These are phyloP conservation scores for Populus tomentosa DNA, from an alignment of 441 rosid species.

Conservation along the genomic window DNA sequence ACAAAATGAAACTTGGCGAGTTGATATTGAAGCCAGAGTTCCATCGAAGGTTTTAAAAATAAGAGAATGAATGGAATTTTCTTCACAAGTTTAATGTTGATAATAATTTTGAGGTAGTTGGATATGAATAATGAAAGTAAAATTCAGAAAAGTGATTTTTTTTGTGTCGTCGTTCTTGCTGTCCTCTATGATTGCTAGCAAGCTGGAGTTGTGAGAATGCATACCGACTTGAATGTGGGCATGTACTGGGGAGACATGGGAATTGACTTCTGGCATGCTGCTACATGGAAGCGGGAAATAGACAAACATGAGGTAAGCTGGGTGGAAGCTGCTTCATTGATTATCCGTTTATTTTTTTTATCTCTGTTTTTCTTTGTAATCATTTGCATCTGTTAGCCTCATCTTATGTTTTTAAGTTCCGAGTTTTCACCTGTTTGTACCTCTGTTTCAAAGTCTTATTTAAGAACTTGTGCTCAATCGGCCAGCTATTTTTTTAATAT, in stretches of 20 bases:
- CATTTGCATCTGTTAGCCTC: neutral
- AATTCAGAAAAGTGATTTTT: neutral
- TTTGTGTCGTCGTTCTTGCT: neutral
- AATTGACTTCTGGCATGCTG: constrained; percentile 65
- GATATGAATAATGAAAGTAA: neutral
- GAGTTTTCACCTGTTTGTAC: neutral
- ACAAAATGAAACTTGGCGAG: neutral
- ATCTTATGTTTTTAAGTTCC: neutral
- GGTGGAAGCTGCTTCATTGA: neutral
- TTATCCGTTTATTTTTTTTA: neutral
- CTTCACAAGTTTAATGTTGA: neutral
- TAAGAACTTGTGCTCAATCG: neutral
- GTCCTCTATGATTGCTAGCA: constrained; percentile 35
- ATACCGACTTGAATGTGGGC: constrained; percentile 71
- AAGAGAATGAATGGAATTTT: neutral
- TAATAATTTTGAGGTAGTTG: neutral
- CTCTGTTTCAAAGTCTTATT: neutral
- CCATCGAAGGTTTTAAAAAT: neutral
- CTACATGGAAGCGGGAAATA: constrained; percentile 52
- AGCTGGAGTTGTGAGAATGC: constrained; percentile 55
- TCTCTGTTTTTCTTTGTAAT: neutral
- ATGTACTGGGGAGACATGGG: constrained; percentile 85
- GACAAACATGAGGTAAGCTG: constrained; percentile 55
- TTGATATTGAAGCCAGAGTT: neutral
- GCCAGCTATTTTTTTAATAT: neutral